Base-by-base conservation (phyloP, 2,329 filamentous ascomycete species). In the Clonostachys sp. region DNA sequence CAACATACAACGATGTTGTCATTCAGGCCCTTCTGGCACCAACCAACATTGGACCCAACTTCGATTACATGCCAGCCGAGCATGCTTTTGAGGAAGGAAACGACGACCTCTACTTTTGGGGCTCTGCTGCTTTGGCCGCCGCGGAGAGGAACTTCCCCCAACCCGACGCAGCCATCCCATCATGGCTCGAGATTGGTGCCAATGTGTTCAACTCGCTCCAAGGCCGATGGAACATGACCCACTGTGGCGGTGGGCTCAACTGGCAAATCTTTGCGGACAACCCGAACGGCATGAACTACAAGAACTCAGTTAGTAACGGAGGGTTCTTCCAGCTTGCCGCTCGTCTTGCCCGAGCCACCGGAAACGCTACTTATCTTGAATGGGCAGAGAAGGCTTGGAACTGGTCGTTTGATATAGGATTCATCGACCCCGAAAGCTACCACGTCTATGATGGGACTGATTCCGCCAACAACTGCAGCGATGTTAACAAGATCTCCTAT, bases 261-360 rank as follows among this genome's bases (percentile, higher is more conserved):
- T 92, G 88, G 88, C 89, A 95, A 70, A 90, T 95, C 55, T 91
- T 85, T 62, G 69, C 77, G 2, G 80, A 78, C 56, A 92, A 95
- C 61, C 70, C 72, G 42, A 83, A 83, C 51, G 90, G 89, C 13
- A 84, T 91, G 62, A 77, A 82, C 58, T 94, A 95, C 77, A 94
- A 91, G 67, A 92, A 92, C 69, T 78, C 83, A 24, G 65, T 72
- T 10, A 69, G 73, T n/a, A 77, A 74, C 51, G 73, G 67, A 12
- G 64, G 65, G 48, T 74, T 75, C 57, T 75, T 79, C 62, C 73
- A 76, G 51, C 53, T 78, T 13, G 71, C 67, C 4, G 73, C 84
- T 3, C 78, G 84, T 4, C 72, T 89, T 2, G 82, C 80, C 0
- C 70, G 77, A 2, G 86, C 82, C 61, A 85, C 80, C 0, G 68